Percentiles rank a stretch among this genome's conserved stretches.
phyloP scores from a whole-genome alignment of 2,329 filamentous ascomycete genomes.

The Samsoniella hepiali region DNA sequence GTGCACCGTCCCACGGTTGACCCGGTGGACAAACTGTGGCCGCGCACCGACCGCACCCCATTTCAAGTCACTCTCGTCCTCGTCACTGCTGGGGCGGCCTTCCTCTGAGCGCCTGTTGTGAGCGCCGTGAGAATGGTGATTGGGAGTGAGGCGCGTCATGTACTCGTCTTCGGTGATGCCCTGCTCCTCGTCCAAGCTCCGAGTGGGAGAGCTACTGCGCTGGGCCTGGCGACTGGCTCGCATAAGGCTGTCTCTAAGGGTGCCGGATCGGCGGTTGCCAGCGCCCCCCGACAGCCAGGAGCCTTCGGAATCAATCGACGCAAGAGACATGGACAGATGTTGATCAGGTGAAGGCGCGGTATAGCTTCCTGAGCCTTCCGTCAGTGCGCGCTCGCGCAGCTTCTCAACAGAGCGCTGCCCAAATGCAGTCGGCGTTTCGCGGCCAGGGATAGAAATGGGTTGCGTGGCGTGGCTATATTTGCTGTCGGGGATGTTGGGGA shows the following conservation, averaged over 20 bases:
- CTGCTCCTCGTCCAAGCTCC: slow-evolving; percentile 61
- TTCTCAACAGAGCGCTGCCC: slow-evolving; percentile 39
- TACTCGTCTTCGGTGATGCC: slow-evolving; percentile 68
- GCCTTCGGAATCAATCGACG: slow-evolving; percentile 90
- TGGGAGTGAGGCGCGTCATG: slow-evolving; percentile 48
- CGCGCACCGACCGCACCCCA: slow-evolving; percentile 51
- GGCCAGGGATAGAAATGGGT: slow-evolving; percentile 27
- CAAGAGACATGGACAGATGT: slow-evolving; percentile 79
- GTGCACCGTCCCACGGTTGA: slow-evolving; percentile 44
- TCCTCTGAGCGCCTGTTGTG: slow-evolving; percentile 46
- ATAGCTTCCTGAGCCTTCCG: slow-evolving; percentile 14
- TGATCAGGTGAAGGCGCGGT: slow-evolving; percentile 48
- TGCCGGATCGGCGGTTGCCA: slow-evolving; percentile 45
- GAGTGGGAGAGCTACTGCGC: slow-evolving; percentile 39
- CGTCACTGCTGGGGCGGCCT: slow-evolving; percentile 56
- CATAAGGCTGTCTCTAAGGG: slow-evolving; percentile 42
- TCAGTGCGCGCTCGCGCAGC: slow-evolving; percentile 12
- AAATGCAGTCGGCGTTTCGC: slow-evolving; percentile 47
- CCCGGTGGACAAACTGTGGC: slow-evolving; percentile 56
- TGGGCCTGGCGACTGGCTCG: slow-evolving; percentile 30
- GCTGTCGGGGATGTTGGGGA: slow-evolving; percentile 33
- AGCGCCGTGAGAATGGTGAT: slow-evolving; percentile 26
- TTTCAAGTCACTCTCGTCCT: slow-evolving; percentile 49
- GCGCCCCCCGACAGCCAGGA: slow-evolving; percentile 87
- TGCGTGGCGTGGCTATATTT: slow-evolving; percentile 24